These are phyloP conservation scores for Acanthamoeba healyi DNA, from an alignment of 208 protist species.

Conservation along the genomic window DNA sequence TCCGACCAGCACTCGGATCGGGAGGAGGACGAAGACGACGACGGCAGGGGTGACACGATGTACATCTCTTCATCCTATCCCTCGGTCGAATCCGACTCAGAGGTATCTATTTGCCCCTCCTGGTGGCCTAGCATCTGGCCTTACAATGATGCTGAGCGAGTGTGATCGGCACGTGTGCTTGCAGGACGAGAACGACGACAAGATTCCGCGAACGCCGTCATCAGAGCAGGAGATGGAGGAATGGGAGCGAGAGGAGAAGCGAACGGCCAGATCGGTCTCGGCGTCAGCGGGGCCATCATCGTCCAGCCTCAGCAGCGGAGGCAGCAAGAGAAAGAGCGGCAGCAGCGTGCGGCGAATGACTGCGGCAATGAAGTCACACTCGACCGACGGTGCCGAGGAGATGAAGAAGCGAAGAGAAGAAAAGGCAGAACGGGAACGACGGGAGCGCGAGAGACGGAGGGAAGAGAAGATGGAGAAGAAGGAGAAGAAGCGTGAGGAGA, in stretches of 20 bases:
- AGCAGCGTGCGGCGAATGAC: not conserved
- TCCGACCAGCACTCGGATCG: slow-evolving; percentile 1
- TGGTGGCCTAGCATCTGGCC: too few relatives aligned
- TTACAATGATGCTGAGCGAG: not conserved
- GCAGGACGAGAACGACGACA: not conserved
- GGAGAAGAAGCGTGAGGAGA: slow-evolving; percentile 58
- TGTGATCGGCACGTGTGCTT: not conserved
- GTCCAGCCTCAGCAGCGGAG: not conserved
- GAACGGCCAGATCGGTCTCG: not conserved
- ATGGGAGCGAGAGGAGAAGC: slow-evolving; percentile 22
- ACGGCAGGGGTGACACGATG: slow-evolving; percentile 20
- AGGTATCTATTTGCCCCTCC: not conserved
- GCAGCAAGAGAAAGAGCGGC: not conserved
- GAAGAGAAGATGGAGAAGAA: slow-evolving; percentile 65
- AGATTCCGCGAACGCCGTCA: not conserved
- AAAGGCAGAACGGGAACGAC: slow-evolving; percentile 8
- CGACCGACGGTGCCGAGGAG: not conserved
- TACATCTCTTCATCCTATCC: slow-evolving; percentile 52
- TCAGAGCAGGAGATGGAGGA: slow-evolving; percentile 50
- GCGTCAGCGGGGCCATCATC: not conserved
- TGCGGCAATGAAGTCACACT: slow-evolving; percentile 50
- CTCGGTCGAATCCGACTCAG: not conserved
- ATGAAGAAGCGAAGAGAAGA: slow-evolving; percentile 41
- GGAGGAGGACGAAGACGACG: slow-evolving; percentile 14
- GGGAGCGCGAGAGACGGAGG: not conserved